Base-by-base conservation (phyloP, 495 filamentous ascomycete species). In the Ramalina intermedia region DNA sequence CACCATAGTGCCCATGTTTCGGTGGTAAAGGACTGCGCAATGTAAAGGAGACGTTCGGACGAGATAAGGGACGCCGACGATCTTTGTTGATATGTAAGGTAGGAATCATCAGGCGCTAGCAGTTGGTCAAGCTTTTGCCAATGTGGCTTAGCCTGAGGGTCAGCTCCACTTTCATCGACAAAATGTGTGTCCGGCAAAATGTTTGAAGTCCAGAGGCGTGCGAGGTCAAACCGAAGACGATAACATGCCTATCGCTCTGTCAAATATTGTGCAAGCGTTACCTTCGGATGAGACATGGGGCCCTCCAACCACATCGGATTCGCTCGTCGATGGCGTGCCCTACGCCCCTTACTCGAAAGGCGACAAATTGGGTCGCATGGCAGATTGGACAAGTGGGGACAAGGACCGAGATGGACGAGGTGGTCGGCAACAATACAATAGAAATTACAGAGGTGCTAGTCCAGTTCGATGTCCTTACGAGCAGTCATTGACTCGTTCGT, bases 321-420 rank as follows among this genome's bases (percentile, higher is more conserved):
- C 87, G 47, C 90, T 82, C 47, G 73, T 98, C 50, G 79, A 89
- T 59, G 91, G 93, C 61, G 88, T 96, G 29, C 91, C 91, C 4
- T 98, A 95, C 56, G 90, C 90, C 43, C 90, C 93, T 41, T 98
- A 88, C 70, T 95, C 88, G 51, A 98, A 98, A 72, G 87, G 87
- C 57, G 91, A 98, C 73, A 98, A 96, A 73, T 71, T 98, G 24
- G 91, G 93, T 47, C 87, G 91, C 55, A 98, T 98, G 91, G 91
- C 91, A 17, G 91, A 98, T 68, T 98, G 93, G 93, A 94, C 89
- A 9, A 62, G 81, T n/a, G 91, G 95, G 55, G 79, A 84, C 55
- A 96, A 95, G 69, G 89, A 94, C 54, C 68, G 82, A 51, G 79
- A 87, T 50, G 78, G 78, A 14, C 73, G 89, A 42, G 81, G 81